These are phyloP conservation scores for Solanum lycopersicoides DNA, from an alignment of 257 asterid species.

Conservation along the genomic window DNA sequence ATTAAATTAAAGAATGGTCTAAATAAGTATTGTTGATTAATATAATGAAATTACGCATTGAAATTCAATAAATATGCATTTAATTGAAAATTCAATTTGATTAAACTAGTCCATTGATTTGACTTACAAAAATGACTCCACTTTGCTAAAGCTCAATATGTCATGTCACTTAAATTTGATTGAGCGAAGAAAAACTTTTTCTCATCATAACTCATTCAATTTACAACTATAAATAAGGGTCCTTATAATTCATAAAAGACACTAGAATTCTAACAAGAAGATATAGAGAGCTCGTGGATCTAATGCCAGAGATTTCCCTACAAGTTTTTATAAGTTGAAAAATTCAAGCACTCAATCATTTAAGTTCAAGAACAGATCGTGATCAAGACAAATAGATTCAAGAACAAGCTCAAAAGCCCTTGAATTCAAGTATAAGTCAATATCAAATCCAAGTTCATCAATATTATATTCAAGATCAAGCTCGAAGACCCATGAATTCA, in stretches of 20 bases:
- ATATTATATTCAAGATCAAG: not conserved
- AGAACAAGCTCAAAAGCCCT: not conserved
- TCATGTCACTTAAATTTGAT: not conserved
- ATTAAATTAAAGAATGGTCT: no score
- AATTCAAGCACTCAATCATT: not conserved
- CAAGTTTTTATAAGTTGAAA: not conserved
- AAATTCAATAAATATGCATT: not conserved
- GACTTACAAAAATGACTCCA: not conserved
- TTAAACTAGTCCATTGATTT: not conserved
- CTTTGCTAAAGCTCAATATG: not conserved
- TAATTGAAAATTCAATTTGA: no score
- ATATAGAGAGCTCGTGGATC: not conserved
- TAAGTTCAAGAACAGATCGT: not conserved
- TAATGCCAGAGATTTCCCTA: not conserved
- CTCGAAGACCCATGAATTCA: not conserved
- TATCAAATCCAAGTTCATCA: not conserved
- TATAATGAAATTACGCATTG: not conserved
- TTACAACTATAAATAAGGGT: no score
- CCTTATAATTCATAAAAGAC: not conserved
- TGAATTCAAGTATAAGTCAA: no score
- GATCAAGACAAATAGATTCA: not conserved
- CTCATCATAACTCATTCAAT: not conserved
- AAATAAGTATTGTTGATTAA: not conserved
- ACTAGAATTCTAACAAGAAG: not conserved
- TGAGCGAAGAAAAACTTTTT: not conserved